Percentiles rank a stretch among this genome's conserved stretches.
phyloP scores from a whole-genome alignment of 345 rosid species.

The Arabidopsis suecica region DNA sequence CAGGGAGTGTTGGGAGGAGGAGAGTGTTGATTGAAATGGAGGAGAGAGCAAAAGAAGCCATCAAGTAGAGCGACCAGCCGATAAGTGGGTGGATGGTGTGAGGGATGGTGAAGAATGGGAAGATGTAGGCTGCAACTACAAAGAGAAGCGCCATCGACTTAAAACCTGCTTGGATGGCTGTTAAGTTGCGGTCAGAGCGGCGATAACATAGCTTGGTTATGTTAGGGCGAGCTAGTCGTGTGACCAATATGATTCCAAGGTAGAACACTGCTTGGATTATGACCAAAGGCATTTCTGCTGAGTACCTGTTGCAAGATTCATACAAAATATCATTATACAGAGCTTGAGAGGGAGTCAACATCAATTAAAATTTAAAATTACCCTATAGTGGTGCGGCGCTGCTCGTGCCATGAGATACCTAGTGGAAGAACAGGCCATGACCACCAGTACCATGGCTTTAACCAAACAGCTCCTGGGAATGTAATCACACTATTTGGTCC shows the following conservation, averaged over 20 bases:
- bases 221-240: slow-evolving; percentile 81
- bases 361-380: not conserved
- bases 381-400: slow-evolving; percentile 76
- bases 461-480: slow-evolving; percentile 92
- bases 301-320: slow-evolving; percentile 42
- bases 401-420: slow-evolving; percentile 88
- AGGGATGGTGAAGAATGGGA: slow-evolving; percentile 88
- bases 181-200: slow-evolving; percentile 62
- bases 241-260: slow-evolving; percentile 65
- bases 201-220: slow-evolving; percentile 85
- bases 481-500: slow-evolving; percentile 96
- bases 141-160: slow-evolving; percentile 75
- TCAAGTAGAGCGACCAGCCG: slow-evolving; percentile 84
- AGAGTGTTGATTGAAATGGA: slow-evolving; percentile 67
- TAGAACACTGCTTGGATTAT: slow-evolving; percentile 65
- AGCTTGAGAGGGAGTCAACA: not conserved
- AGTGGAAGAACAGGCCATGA: slow-evolving; percentile 96
- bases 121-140: slow-evolving; percentile 72
- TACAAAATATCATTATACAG: not conserved
- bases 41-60: slow-evolving; percentile 75
- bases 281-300: slow-evolving; percentile 78
- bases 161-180: slow-evolving; percentile 59
- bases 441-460: slow-evolving; percentile 99
- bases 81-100: slow-evolving; percentile 78
- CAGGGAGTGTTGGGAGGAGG: slow-evolving; percentile 68